Base-by-base conservation (phyloP, 352 stramenopile species). In the Blastocystis sp. region DNA sequence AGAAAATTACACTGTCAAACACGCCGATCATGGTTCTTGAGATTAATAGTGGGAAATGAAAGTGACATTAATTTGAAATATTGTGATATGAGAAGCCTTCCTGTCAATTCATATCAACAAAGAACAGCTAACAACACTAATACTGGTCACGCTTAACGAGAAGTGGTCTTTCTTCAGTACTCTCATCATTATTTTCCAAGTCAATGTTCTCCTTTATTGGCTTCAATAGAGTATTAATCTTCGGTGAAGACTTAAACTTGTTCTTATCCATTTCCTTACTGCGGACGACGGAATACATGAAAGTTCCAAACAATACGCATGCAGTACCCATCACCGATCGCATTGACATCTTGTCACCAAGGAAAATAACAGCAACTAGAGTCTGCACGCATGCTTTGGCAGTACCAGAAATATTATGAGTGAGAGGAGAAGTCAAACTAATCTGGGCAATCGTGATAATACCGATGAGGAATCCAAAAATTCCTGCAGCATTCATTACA, bases 391-490 rank as follows among this genome's bases (percentile, higher is more conserved):
- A 93, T 37, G 92, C 92, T 88, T 96, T 96, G 11, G 93, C 93
- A n/a, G 93, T 96, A 59, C 93, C 93, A 22, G 90, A 93, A 73
- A 96, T 95, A 87, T 96, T 96, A 80, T 96, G 94, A 17, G 93
- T 94, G 33, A 96, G 89, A 1, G 94, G 94, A 88, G 90, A 93
- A 15, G 93, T 96, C 13, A 92, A 92, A 76, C 94, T 94, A 81
- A 96, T 95, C 33, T 92, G 91, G 69, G 95, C 90, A 15, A 96
- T 93, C 11, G 93, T 95, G 2, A 95, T 93, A 64, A 95, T 95
- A 75, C 94, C 94, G 73, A 96, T 96, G 54, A 91, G 91, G 90
- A 95, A 96, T 27, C 94, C 94, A 89, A 96, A 93, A 35, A 95
- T 90, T 62, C 94, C 93, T 54, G 93, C 91, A n/a, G 95, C 79